Conservation (phyloP, 2,329 filamentous ascomycete species). For the Botryotinia calthae region DNA sequence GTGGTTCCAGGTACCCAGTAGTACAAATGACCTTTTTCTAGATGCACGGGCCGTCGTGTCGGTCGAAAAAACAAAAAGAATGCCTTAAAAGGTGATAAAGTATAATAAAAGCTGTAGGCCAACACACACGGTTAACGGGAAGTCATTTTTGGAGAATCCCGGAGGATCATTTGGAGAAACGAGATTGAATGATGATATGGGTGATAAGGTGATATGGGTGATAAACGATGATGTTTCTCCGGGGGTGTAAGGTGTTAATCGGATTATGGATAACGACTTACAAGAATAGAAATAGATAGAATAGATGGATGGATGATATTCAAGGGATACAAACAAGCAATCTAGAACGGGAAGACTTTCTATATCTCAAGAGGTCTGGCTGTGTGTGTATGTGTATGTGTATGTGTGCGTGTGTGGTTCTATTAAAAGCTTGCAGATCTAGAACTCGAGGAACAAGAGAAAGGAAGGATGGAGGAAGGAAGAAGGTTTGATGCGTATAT, state of each 20-base stretch:
- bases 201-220: not conserved
- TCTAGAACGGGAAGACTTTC: conserved; percentile 13
- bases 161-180: conserved; percentile 4
- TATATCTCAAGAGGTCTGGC: not conserved
- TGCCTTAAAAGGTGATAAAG: conserved; percentile 10
- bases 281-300: not conserved
- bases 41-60: conserved; percentile 10
- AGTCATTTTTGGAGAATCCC: conserved; percentile 10
- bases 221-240: not conserved
- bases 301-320: not conserved
- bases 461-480: not conserved
- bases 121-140: conserved; percentile 6
- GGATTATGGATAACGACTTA: conserved; percentile 6
- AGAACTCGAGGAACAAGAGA: conserved; percentile 3
- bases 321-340: not conserved
- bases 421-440: conserved; percentile 3
- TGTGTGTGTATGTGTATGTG: conserved; percentile 10
- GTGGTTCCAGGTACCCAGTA: conserved; percentile 1
- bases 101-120: not conserved
- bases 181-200: not conserved
- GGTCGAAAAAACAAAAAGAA: conserved; percentile 2
- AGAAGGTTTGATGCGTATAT: conserved; percentile 9
- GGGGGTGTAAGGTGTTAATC: not conserved
- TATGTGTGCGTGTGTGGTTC: conserved; percentile 8
- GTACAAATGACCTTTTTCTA: conserved; percentile 17